A percentile compares a stretch with the other conserved stretches of the same genome.
Conservation (phyloP, 2,329 filamentous ascomycete species). For the Lasiodiplodia gonubiensis region DNA sequence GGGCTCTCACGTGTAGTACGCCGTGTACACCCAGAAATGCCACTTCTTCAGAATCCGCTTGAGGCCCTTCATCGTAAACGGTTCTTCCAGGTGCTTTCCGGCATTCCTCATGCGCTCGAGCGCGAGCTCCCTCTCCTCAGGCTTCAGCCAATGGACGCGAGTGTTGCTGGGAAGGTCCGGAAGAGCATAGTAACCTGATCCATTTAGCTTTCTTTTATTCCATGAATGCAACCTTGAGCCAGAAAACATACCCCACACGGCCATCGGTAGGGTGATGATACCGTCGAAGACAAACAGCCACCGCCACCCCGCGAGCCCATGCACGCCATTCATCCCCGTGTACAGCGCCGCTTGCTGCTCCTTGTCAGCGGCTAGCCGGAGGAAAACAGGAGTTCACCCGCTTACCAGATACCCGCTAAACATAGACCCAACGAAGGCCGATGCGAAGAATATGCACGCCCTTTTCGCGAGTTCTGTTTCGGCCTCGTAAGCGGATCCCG, state of each 20-base stretch:
- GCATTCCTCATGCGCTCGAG: slow-evolving; percentile 35
- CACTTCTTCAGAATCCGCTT: neutral
- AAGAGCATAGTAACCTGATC: slow-evolving; percentile 31
- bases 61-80: slow-evolving; percentile 1
- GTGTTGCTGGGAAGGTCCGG: slow-evolving; percentile 37
- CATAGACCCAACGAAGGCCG: slow-evolving; percentile 14
- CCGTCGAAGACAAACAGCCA: slow-evolving; percentile 42
- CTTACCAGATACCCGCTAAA: slow-evolving; percentile 22
- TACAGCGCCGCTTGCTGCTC: slow-evolving; percentile 28
- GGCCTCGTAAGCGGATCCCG: too few species aligned
- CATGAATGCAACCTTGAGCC: neutral
- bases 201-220: neutral
- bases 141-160: slow-evolving; percentile 34
- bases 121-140: slow-evolving; percentile 38
- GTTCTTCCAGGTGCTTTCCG: slow-evolving; percentile 17
- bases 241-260: slow-evolving; percentile 37
- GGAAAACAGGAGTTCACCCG: too few species aligned
- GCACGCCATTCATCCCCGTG: slow-evolving; percentile 34
- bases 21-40: slow-evolving; percentile 23
- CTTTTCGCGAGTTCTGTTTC: slow-evolving; percentile 12
- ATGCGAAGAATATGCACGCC: slow-evolving; percentile 19
- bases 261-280: slow-evolving; percentile 40
- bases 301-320: slow-evolving; percentile 37
- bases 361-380: too few species aligned
- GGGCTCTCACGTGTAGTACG: slow-evolving; percentile 14